These are phyloP conservation scores for Cornus kousa DNA, from an alignment of 148 eudicot species.

Conservation along the genomic window DNA sequence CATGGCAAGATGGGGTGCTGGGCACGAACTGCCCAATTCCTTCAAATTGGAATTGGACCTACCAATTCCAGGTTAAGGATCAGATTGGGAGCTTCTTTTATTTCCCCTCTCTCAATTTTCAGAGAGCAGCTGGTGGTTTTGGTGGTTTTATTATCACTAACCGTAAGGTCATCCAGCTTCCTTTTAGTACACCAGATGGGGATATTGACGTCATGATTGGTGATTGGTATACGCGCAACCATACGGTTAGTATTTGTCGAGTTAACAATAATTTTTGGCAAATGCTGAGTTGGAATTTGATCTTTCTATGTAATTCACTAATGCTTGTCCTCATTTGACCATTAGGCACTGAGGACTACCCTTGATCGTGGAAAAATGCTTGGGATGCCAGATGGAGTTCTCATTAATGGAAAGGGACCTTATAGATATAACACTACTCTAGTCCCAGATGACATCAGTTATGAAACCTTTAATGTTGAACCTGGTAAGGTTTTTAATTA, in stretches of 20 bases:
- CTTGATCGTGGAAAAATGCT: conserved; percentile 66
- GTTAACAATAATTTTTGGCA: background rate
- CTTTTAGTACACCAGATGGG: conserved; percentile 77
- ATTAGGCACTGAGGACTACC: conserved; percentile 58
- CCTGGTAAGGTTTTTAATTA: conserved; percentile 51
- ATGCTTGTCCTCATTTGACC: background rate
- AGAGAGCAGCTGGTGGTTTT: conserved; percentile 89
- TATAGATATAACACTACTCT: conserved; percentile 69
- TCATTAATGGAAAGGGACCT: conserved; percentile 97
- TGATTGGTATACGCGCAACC: conserved; percentile 87
- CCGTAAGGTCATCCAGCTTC: conserved; percentile 51
- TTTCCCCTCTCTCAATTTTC: conserved; percentile 76
- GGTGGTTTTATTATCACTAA: conserved; percentile 69
- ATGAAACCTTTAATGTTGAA: conserved; percentile 67
- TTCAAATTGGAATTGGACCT: conserved; percentile 78
- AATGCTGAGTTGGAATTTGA: background rate
- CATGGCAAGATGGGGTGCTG: conserved; percentile 91
- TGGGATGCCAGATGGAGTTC: conserved; percentile 96
- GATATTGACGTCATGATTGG: conserved; percentile 77
- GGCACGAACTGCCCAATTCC: conserved; percentile 93
- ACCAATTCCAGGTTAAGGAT: conserved; percentile 88
- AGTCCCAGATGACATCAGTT: conserved; percentile 67
- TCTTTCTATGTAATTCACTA: background rate
- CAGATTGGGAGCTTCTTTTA: conserved; percentile 93
- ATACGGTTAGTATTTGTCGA: conserved; percentile 46